Evolutionary conservation across 1,284 basidiomycete genomes (phyloP), one percentile per base, ranked within the genome.

Genomic region (Fomitiporia mediterranea): DNA sequence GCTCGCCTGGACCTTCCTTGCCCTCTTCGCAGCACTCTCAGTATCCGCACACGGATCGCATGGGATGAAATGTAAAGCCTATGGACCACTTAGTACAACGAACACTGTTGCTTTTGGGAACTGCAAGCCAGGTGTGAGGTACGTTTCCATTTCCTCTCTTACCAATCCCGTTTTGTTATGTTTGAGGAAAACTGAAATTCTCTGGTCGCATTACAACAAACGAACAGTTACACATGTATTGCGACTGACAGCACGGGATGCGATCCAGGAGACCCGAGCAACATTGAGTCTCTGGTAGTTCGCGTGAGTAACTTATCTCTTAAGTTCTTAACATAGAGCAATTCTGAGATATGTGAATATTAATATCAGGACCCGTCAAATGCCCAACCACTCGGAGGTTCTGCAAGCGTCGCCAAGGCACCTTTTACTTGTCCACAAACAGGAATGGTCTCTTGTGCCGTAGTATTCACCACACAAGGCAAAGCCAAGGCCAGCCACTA

Each of bases 201-300:
- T 39, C 30, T 5, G 17, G 4, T 43, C 3, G 37, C 4, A 17
- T 40, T 2, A 39, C 8, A 23, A 38, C 15, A 39, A 39, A 25
- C 35, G 15, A 21, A 1, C 17, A 51, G 50, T 21, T 51, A 51
- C 23, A 39, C 25, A 27, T 51, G 50, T 39, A 2, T 34, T 11
- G 50, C 35, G 23, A 51, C 50, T 17, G 50, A 51, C 13, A 39
- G 35, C 21, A 23, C 37, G 34, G 50, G 50, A 2, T 51, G 50
- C 37, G 7, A 13, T 3, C 21, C 34, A 9, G 50, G 50, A n/a
- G 50, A 51, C n/a, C 27, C 50, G 7, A 40, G 23, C 8, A 37
- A 38, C 23, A 42, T 51, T n/a, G 7, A 39, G 21, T 21, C 21
- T 27, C 35, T 51, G 3, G 23, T 40, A n/a, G 23, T 51, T 11